A percentile compares a stretch with the other conserved stretches of the same genome.
Evolutionary conservation across 805 yeast genomes (phyloP).

Genomic region (Tetrapisispora arboricola): DNA sequence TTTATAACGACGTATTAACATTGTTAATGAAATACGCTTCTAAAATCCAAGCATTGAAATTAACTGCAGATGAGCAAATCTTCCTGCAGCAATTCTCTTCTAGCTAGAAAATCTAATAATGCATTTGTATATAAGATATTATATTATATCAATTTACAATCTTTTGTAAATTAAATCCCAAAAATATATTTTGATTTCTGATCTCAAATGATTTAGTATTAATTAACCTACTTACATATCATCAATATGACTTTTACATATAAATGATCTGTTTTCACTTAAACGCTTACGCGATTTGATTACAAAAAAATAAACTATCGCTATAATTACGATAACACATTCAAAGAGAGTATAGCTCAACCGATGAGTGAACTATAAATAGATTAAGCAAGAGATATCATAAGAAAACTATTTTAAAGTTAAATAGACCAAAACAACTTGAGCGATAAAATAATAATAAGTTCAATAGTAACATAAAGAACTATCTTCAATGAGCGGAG

Average conservation of each 20-base stretch:
- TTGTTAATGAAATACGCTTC: conserved; percentile 19
- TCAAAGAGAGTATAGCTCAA: background rate
- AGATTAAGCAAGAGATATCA: too few relatives aligned
- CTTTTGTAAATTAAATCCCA: too few relatives aligned
- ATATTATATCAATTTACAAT: too few relatives aligned
- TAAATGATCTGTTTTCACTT: too few relatives aligned
- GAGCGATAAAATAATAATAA: background rate
- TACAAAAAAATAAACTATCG: too few relatives aligned
- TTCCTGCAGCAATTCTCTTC: conserved; percentile 21
- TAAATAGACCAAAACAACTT: too few relatives aligned
- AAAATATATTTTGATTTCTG: too few relatives aligned
- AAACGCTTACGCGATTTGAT: background rate
- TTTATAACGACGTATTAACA: conserved; percentile 22
- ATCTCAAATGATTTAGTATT: too few relatives aligned
- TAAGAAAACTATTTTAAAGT: too few relatives aligned
- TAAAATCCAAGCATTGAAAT: conserved; percentile 14
- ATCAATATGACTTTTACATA: too few relatives aligned
- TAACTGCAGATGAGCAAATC: conserved; percentile 16
- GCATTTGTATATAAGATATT: background rate
- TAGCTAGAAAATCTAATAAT: background rate
- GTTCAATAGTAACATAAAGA: background rate
- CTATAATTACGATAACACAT: too few relatives aligned
- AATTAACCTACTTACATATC: too few relatives aligned
- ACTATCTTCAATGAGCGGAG: background rate
- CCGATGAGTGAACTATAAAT: background rate